Evolutionary conservation across 2,329 filamentous ascomycete species (phyloP).

Genomic region (Orbilia quercus): DNA sequence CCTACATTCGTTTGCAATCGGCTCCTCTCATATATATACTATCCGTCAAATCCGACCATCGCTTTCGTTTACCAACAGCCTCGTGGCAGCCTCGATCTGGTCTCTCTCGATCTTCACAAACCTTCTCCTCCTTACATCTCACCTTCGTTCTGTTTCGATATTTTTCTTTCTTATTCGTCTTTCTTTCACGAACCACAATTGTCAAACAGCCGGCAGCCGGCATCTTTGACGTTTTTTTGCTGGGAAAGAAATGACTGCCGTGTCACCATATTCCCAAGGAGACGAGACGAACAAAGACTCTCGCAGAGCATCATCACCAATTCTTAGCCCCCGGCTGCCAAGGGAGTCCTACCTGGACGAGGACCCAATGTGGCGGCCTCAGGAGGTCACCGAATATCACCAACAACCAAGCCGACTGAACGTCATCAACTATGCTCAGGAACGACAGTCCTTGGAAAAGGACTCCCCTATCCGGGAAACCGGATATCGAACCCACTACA

Average conservation of each 20-base stretch:
- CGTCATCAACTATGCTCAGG: constrained; percentile 42
- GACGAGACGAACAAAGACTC: constrained; percentile 39
- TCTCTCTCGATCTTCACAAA: constrained; percentile 4
- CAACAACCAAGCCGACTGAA: constrained; percentile 49
- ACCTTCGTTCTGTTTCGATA: constrained; percentile 11
- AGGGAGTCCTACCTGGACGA: constrained; percentile 52
- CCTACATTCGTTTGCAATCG: constrained; percentile 16
- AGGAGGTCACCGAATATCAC: constrained; percentile 37
- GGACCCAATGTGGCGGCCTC: constrained; percentile 16
- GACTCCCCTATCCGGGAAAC: constrained; percentile 56
- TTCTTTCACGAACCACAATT: constrained; percentile 13
- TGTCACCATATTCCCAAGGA: constrained; percentile 47
- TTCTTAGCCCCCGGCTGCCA: constrained; percentile 46
- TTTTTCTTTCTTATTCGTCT: neutral
- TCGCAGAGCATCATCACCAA: constrained; percentile 52
- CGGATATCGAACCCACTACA: constrained; percentile 53
- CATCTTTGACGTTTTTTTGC: neutral
- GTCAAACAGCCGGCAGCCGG: constrained; percentile 9
- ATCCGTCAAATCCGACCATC: neutral
- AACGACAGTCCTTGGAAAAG: constrained; percentile 46
- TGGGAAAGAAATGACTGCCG: constrained; percentile 52
- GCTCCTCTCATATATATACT: neutral
- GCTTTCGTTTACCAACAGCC: constrained; percentile 5
- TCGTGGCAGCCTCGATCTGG: constrained; percentile 1
- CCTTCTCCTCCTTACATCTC: constrained; percentile 13